A percentile compares a stretch with the other conserved stretches of the same genome.
Evolutionary conservation across 164 flowering plant species (phyloP).

Genomic region (Stephania japonica): DNA sequence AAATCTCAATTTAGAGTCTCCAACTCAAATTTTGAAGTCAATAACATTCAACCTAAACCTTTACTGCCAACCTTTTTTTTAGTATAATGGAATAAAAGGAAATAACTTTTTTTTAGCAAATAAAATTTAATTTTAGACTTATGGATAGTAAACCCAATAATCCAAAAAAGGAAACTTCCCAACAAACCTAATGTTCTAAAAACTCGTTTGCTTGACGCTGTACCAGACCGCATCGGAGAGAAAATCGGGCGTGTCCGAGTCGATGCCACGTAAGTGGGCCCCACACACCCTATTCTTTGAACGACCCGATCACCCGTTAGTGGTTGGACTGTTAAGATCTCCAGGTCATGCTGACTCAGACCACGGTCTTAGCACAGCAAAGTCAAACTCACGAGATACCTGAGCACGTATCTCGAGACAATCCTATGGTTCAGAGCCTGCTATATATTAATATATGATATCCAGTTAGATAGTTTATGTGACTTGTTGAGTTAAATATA

Average conservation of each 20-base stretch:
- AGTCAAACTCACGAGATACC: neutral
- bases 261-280: neutral
- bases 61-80: no score
- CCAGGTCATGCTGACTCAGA: neutral
- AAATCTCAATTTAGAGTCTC: no score
- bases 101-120: no score
- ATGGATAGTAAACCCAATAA: no score
- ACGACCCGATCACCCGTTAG: neutral
- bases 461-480: no score
- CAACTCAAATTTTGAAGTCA: no score
- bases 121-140: no score
- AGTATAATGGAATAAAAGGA: no score
- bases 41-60: no score
- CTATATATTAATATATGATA: no score
- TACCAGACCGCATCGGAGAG: neutral
- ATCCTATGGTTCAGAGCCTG: neutral
- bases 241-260: neutral
- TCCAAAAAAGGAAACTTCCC: no score
- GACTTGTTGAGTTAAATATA: neutral
- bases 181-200: no score
- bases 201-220: neutral
- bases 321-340: neutral
- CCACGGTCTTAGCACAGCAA: neutral
- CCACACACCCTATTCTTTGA: neutral
- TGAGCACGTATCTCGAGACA: neutral